Conservation (phyloP, 768 basidiomycete genomes). For the Trametes punicea region DNA sequence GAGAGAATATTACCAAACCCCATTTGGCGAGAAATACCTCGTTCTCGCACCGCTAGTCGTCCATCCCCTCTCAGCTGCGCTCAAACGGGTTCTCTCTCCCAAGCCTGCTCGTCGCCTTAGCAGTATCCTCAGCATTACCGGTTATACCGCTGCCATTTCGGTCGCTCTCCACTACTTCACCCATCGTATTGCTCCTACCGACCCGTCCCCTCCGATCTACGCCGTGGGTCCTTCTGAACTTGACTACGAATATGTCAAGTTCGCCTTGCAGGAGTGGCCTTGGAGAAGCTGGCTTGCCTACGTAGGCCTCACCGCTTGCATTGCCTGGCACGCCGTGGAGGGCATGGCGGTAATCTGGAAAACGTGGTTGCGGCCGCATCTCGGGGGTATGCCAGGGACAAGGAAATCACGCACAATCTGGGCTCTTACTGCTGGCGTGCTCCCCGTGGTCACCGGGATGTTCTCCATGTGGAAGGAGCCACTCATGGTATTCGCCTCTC, state of each 20-base stretch:
- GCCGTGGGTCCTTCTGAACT: conserved; percentile 71
- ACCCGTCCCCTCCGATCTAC: conserved; percentile 45
- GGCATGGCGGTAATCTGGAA: conserved; percentile 54
- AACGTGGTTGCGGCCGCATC: conserved; percentile 38
- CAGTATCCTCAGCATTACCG: conserved; percentile 54
- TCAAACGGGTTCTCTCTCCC: conserved; percentile 54
- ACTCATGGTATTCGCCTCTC: conserved; percentile 50
- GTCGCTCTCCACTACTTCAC: conserved; percentile 68
- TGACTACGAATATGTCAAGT: conserved; percentile 81
- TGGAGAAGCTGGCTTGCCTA: conserved; percentile 61
- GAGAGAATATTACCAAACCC: conserved; percentile 81
- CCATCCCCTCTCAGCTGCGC: conserved; percentile 57
- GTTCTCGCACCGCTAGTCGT: conserved; percentile 63
- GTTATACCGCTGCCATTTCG: conserved; percentile 56
- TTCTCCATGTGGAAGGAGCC: conserved; percentile 55
- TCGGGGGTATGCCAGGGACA: conserved; percentile 27
- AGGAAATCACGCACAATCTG: conserved; percentile 32
- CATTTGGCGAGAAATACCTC: conserved; percentile 63
- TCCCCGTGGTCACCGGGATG: conserved; percentile 58
- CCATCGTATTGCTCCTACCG: conserved; percentile 58
- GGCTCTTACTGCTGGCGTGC: conserved; percentile 35
- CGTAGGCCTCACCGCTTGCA: conserved; percentile 52
- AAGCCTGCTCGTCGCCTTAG: conserved; percentile 35
- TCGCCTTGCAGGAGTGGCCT: conserved; percentile 61
- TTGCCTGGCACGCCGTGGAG: conserved; percentile 59